Conservation (phyloP, 164 flowering plant genomes). For the Macadamia integrifolia region DNA sequence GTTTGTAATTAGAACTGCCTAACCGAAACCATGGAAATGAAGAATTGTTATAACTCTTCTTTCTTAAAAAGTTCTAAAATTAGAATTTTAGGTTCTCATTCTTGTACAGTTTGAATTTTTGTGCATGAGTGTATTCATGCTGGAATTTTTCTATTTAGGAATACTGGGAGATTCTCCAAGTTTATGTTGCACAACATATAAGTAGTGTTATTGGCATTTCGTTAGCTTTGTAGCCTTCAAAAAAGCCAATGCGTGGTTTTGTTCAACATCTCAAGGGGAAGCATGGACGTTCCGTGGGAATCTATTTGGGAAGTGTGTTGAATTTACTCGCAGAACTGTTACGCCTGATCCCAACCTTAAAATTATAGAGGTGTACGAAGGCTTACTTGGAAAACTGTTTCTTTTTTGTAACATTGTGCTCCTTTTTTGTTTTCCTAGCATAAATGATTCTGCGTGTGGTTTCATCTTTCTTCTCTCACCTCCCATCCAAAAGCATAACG, state of each 20-base stretch:
- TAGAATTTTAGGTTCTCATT: no score
- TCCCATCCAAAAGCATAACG: no score
- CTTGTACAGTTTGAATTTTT: neutral
- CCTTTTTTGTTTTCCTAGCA: neutral
- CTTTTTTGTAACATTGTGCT: neutral
- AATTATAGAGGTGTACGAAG: slow-evolving; percentile 72
- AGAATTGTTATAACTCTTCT: no score
- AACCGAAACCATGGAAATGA: no score
- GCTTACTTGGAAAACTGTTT: neutral
- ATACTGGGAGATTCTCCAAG: slow-evolving; percentile 71
- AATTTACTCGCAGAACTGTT: slow-evolving; percentile 92
- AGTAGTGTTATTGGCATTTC: no score
- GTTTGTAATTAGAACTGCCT: no score
- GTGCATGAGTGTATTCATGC: slow-evolving; percentile 6
- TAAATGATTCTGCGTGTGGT: neutral
- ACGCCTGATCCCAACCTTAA: slow-evolving; percentile 98
- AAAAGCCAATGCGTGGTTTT: no score
- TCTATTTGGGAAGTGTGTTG: slow-evolving; percentile 92
- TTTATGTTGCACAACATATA: no score
- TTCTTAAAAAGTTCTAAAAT: no score
- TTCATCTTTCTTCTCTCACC: no score
- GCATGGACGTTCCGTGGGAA: slow-evolving; percentile 91
- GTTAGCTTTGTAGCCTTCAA: no score
- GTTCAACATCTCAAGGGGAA: slow-evolving; percentile 26
- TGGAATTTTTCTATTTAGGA: slow-evolving; percentile 30